Percentiles rank a stretch among this genome's conserved stretches.
Conservation (phyloP, 768 basidiomycete genomes). For the Lenzites betulinus region DNA sequence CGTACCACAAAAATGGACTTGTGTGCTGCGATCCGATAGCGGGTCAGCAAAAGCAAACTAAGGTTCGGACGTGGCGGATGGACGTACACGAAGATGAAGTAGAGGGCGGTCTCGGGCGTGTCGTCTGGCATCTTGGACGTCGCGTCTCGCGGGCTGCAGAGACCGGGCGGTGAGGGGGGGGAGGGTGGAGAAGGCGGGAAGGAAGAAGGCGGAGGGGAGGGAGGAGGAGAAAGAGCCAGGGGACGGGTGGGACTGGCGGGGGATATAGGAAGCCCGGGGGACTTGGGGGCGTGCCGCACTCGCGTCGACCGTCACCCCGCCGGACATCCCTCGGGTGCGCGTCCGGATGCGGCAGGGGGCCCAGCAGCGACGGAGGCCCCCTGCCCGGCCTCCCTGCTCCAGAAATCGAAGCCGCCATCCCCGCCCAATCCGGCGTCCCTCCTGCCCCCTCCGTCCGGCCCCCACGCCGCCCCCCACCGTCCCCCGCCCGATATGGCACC, state of each 20-base stretch:
- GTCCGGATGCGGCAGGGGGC: neutral
- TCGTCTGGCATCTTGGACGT: slow-evolving; percentile 39
- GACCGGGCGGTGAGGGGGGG: neutral
- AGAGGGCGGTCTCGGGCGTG: slow-evolving; percentile 53
- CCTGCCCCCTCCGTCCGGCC: neutral
- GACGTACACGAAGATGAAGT: slow-evolving; percentile 74
- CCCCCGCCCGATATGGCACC: slow-evolving; percentile 5
- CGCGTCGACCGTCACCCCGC: neutral
- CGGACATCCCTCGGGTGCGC: neutral
- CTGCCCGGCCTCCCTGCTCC: neutral
- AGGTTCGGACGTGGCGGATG: neutral
- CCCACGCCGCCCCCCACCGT: neutral
- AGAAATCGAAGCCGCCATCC: slow-evolving; percentile 18
- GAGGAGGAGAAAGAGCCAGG: slow-evolving; percentile 7
- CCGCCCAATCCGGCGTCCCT: slow-evolving; percentile 8
- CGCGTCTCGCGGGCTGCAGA: neutral
- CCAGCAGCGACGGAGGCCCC: neutral
- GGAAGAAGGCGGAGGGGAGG: neutral
- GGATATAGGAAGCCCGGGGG: slow-evolving; percentile 15
- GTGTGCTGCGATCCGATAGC: slow-evolving; percentile 40
- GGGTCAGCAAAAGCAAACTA: neutral
- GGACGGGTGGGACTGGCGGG: slow-evolving; percentile 5
- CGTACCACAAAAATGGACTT: slow-evolving; percentile 87
- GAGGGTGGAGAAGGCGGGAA: neutral
- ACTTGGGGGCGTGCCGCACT: neutral